These are phyloP conservation scores for Colletotrichum brevisporum DNA, from an alignment of 2,329 filamentous ascomycete species.

Conservation along the genomic window DNA sequence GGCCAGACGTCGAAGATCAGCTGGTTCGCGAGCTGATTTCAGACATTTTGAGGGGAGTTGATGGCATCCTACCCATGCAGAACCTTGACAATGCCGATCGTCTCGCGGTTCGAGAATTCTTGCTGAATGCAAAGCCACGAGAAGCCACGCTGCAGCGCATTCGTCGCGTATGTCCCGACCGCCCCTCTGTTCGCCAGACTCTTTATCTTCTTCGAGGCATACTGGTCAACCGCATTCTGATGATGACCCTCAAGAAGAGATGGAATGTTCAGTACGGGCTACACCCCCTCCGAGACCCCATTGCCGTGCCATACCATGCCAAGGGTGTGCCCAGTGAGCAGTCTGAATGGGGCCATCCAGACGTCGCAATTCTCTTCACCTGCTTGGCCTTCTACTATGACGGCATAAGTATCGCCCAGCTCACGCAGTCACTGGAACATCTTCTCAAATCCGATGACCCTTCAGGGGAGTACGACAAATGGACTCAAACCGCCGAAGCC, in stretches of 20 bases:
- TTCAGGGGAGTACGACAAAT: conserved; percentile 67
- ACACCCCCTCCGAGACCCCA: conserved; percentile 66
- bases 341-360: conserved; percentile 77
- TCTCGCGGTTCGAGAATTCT: conserved; percentile 45
- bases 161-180: conserved; percentile 48
- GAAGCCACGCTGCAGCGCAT: conserved; percentile 45
- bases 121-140: conserved; percentile 46
- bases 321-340: conserved; percentile 75
- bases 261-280: conserved; percentile 78
- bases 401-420: conserved; percentile 65
- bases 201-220: conserved; percentile 75
- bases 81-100: conserved; percentile 48
- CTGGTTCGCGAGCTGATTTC: conserved; percentile 56
- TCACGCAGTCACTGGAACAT: conserved; percentile 63
- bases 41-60: conserved; percentile 53
- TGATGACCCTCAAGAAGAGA: conserved; percentile 72
- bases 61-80: conserved; percentile 50
- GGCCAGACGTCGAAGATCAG: conserved; percentile 60
- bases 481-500: conserved; percentile 54
- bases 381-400: conserved; percentile 77
- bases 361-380: conserved; percentile 76
- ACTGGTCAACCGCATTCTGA: conserved; percentile 70
- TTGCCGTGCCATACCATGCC: conserved; percentile 77
- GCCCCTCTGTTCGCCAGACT: conserved; percentile 47
- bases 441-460: conserved; percentile 71